Base-by-base conservation (phyloP, 73 alveolate genomes). In the Paramecium octaurelia region DNA sequence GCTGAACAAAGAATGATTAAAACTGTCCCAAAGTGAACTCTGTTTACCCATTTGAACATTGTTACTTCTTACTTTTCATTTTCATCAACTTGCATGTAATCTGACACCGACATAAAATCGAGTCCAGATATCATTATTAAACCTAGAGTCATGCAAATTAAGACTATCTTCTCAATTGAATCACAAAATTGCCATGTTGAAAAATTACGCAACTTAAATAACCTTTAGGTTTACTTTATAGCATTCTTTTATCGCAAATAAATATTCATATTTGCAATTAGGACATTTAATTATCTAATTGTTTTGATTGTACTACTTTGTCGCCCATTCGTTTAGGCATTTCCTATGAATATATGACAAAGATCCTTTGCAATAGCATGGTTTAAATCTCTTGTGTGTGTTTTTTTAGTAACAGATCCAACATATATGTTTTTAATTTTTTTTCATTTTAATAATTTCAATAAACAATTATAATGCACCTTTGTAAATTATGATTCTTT, bases 61-160 rank as follows among this genome's bases (percentile, higher is more conserved):
- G 60, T 75, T 12, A 38, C 88, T 64, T 64, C 84, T 64, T 64
- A 7, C 24, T 64, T 64, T 11, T 64, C 84, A 64, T 20, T 64
- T 27, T 64, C 42, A 34, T 64, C 84, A 23, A 31, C 84, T 64
- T 64, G 46, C 12, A 64, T 27, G 9, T 64, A 64, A 75, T 75
- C 88, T 38, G 60, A 75, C 60, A 75, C 88, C 11, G 88, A 75
- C 88, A 75, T 36, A 42, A 75, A 75, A 42, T 75, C 88, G 14
- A 75, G 36, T 42, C 58, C 58, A 35, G 88, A 75, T 10, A 75
- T 42, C n/a, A 75, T 34, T 9, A 75, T 35, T 18, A 38, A 75
- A 38, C 68, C 21, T 38, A 75, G 9, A 5, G 88, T 75, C 88
- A 75, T 38, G 18, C 38, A 38, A 36, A 75, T 75, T 42, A 75